Evolutionary conservation across 2,329 filamentous ascomycete species (phyloP).

Genomic region (Verticillium klebahnii): DNA sequence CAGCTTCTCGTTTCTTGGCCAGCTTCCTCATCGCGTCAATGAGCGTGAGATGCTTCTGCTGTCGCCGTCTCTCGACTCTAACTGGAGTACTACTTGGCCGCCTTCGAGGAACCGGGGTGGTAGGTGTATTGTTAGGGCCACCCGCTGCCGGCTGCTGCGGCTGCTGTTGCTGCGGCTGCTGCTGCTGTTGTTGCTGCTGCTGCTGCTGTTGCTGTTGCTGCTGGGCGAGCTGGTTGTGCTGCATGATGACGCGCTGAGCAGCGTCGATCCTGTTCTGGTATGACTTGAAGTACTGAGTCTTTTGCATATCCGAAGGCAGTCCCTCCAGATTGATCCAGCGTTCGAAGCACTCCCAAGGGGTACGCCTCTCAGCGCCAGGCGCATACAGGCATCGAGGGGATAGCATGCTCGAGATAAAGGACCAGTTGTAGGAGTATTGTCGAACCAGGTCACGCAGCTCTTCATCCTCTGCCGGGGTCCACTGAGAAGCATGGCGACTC

Average conservation of each 20-base stretch:
- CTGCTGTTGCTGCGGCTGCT: conserved; percentile 28
- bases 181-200: conserved; percentile 22
- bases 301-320: conserved; percentile 86
- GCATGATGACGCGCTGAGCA: conserved; percentile 50
- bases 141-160: conserved; percentile 44
- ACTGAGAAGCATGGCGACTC: conserved; percentile 79
- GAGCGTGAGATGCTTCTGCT: conserved; percentile 80
- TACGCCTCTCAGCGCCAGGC: conserved; percentile 85
- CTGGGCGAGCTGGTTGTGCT: conserved; percentile 46
- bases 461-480: conserved; percentile 87
- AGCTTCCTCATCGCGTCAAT: conserved; percentile 94
- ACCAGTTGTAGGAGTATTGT: conserved; percentile 97
- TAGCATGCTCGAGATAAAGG: conserved; percentile 80
- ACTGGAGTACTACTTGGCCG: conserved; percentile 69
- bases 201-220: conserved; percentile 24
- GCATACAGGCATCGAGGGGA: conserved; percentile 69
- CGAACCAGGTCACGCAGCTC: conserved; percentile 80
- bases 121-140: conserved; percentile 30
- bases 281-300: conserved; percentile 88
- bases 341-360: conserved; percentile 98
- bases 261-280: conserved; percentile 58
- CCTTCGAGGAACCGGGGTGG: conserved; percentile 51
- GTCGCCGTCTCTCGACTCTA: conserved; percentile 80
- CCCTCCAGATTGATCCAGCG: conserved; percentile 92
- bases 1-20: conserved; percentile 87